Base-by-base conservation (phyloP, 2,329 filamentous ascomycete species). In the Esteya vermicola region DNA sequence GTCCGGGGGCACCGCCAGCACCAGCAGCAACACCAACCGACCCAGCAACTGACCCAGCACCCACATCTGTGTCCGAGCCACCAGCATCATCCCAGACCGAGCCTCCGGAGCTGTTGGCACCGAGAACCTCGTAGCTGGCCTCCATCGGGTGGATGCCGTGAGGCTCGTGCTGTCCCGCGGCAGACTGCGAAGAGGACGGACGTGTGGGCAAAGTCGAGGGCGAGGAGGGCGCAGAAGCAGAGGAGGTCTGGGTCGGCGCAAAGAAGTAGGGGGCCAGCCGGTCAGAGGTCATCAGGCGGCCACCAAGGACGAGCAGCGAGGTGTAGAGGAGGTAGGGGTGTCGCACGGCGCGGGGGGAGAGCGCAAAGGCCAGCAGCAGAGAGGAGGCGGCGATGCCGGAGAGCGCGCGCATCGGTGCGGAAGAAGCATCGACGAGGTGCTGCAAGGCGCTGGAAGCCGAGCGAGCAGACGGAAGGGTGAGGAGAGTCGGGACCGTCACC, bases 251-350 rank as follows among this genome's bases (percentile, higher is more conserved):
- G 28, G 37, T 35, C 36, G 52, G 45, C 21, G 45, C 37, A 45
- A 61, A 57, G 44, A 68, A 50, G 44, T 59, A 58, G 2, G 70
- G 65, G 14, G 68, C 59, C 31, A 75, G 51, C 20, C 59, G 55
- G 41, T 70, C 67, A 32, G 64, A 61, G 22, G 67, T 65, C 38
- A 61, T 66, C 33, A 72, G 63, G 19, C 70, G 68, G 33, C 82
- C 75, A 30, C 82, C 63, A 30, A 70, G 65, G 33, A 78, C 72
- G 42, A 86, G 70, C 21, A 85, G 61, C 3, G 78, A 77, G 13
- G 85, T 85, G 76, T 91, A 95, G 43, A 95, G 61, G 21, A 95
- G 76, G 57, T 94, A 96, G 0, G 89, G 89, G 57, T 96, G 89
- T 55, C 81, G 78, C 50, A 74, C 70, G 41, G 77, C 72, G 21